A percentile compares a stretch with the other conserved stretches of the same genome.
phyloP scores from a whole-genome alignment of 202 grass and related monocot species.

The Eragrostis tef region DNA sequence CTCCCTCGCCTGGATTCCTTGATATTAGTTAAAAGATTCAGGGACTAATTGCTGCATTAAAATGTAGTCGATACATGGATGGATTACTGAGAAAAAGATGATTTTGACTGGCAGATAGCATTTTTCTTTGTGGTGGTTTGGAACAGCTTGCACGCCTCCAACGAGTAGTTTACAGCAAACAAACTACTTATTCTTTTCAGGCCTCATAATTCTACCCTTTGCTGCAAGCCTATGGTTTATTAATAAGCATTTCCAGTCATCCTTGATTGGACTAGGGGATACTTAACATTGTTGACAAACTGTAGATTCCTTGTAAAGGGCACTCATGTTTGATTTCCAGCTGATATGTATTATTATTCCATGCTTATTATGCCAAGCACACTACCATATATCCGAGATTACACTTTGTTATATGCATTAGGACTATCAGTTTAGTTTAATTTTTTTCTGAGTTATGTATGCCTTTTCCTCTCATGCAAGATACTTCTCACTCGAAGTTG shows the following conservation, averaged over 20 bases:
- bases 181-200: not conserved
- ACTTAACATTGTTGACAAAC: not conserved
- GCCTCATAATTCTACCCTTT: slow-evolving; percentile 21
- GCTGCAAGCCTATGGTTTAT: slow-evolving; percentile 22
- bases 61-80: not conserved
- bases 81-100: not conserved
- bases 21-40: not conserved
- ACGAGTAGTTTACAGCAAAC: not conserved
- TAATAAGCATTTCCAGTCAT: not conserved
- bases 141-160: not conserved
- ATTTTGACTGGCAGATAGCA: not conserved
- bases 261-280: not conserved
- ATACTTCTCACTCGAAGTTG: slow-evolving; percentile 30
- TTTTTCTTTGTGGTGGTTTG: not conserved
- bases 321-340: slow-evolving; percentile 1
- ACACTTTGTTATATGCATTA: not conserved
- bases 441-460: slow-evolving; percentile 14
- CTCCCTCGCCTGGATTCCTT: slow-evolving; percentile 6
- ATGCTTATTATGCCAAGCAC: not conserved
- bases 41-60: not conserved
- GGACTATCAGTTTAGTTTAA: slow-evolving; percentile 30
- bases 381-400: slow-evolving; percentile 11
- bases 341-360: not conserved
- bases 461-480: slow-evolving; percentile 31
- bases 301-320: not conserved